These are phyloP conservation scores for Hortiboletus flavorubellus DNA, from an alignment of 768 basidiomycete species.

Conservation along the genomic window DNA sequence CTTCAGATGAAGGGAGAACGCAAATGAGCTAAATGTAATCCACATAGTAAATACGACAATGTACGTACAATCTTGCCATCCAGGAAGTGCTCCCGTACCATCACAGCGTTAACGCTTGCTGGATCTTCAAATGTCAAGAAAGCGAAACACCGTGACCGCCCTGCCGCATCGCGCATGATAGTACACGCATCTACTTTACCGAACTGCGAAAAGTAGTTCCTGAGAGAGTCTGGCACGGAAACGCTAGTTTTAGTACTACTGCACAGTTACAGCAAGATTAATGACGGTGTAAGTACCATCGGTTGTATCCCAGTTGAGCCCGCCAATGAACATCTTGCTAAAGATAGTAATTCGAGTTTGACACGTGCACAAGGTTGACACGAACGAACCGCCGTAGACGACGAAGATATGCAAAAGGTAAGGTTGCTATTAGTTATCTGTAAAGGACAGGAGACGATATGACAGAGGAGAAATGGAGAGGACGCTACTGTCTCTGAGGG, in stretches of 20 bases:
- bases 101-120: constrained; percentile 90
- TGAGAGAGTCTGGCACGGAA: constrained; percentile 57
- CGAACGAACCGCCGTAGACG: constrained; percentile 24
- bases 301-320: constrained; percentile 99
- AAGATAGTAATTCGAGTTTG: constrained; percentile 31
- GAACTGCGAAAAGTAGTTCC: constrained; percentile 92
- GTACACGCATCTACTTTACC: constrained; percentile 97
- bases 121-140: constrained; percentile 96
- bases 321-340: constrained; percentile 99
- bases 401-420: constrained; percentile 37
- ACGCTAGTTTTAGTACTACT: constrained; percentile 43
- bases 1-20: constrained; percentile 40
- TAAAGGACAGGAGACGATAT: constrained; percentile 64
- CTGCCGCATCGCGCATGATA: constrained; percentile 96
- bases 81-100: constrained; percentile 91
- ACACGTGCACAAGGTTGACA: constrained; percentile 27
- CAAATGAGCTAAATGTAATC: constrained; percentile 19
- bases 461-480: constrained; percentile 52
- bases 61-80: constrained; percentile 93
- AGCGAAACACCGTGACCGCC: constrained; percentile 94
- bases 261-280: constrained; percentile 33
- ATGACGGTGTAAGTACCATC: constrained; percentile 72
- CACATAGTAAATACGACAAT: constrained; percentile 22
- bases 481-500: constrained; percentile 71
- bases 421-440: constrained; percentile 77